These are phyloP conservation scores for Neofusicoccum ribis DNA, from an alignment of 2,329 filamentous ascomycete genomes.

Conservation along the genomic window DNA sequence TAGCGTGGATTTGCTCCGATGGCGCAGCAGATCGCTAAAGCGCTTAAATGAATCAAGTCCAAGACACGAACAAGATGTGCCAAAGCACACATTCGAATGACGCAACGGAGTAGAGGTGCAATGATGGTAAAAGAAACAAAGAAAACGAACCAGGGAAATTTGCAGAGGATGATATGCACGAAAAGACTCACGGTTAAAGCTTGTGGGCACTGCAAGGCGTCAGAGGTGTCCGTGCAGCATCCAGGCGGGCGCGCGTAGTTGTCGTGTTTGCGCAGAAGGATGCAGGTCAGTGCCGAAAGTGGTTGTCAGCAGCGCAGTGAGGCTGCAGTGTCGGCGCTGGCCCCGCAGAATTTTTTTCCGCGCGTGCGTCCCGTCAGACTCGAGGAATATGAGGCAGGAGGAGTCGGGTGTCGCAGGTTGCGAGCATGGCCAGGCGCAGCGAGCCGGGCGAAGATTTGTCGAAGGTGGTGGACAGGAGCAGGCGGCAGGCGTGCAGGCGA, in stretches of 20 bases:
- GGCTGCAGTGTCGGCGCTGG: not conserved
- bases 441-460: slow-evolving; percentile 5
- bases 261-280: slow-evolving; percentile 1
- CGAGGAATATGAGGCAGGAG: not conserved
- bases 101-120: not conserved
- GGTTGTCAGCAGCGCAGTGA: not conserved
- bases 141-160: not conserved
- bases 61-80: too few relatives aligned
- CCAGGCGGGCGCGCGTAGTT: not conserved
- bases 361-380: not conserved
- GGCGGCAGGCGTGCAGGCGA: slow-evolving; percentile 9
- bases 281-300: slow-evolving; percentile 14
- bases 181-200: not conserved
- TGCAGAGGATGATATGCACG: not conserved
- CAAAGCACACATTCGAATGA: not conserved
- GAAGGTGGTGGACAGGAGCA: slow-evolving; percentile 14
- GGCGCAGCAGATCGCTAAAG: too few relatives aligned
- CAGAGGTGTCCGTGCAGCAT: not conserved
- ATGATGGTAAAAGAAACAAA: not conserved
- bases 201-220: too few relatives aligned
- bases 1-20: too few relatives aligned
- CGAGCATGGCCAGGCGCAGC: not conserved
- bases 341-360: slow-evolving; percentile 4
- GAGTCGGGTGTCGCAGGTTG: not conserved
- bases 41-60: too few relatives aligned